phyloP scores from a whole-genome alignment of 495 filamentous ascomycete species.

The Aspergillus homomorphus region DNA sequence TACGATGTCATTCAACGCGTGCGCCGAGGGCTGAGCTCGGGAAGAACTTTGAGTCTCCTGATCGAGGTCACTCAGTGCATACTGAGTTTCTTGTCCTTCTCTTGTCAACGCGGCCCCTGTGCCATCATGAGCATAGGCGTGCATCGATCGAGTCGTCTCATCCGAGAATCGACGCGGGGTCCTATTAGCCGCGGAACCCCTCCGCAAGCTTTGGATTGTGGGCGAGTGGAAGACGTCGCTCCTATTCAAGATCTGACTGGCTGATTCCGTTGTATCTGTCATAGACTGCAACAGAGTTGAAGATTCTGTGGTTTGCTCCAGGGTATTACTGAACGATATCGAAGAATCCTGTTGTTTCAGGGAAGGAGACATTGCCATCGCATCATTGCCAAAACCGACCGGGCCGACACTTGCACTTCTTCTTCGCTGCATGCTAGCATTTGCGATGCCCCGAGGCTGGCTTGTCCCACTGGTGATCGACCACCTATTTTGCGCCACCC shows the following conservation, averaged over 20 bases:
- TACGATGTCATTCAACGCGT: slow-evolving; percentile 66
- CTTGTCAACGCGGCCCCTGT: background rate
- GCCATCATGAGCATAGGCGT: slow-evolving; percentile 18
- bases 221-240: slow-evolving; percentile 91
- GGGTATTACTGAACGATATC: slow-evolving; percentile 73
- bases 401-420: slow-evolving; percentile 59
- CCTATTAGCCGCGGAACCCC: slow-evolving; percentile 28
- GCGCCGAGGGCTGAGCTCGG: slow-evolving; percentile 41
- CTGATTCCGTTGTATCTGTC: slow-evolving; percentile 72
- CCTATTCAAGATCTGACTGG: slow-evolving; percentile 81
- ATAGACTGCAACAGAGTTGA: slow-evolving; percentile 66
- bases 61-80: slow-evolving; percentile 21
- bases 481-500: slow-evolving; percentile 28
- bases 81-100: slow-evolving; percentile 16
- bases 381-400: slow-evolving; percentile 37
- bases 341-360: slow-evolving; percentile 62
- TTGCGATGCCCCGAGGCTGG: slow-evolving; percentile 24
- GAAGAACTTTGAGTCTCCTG: slow-evolving; percentile 23
- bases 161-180: slow-evolving; percentile 36
- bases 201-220: slow-evolving; percentile 53
- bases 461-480: slow-evolving; percentile 25
- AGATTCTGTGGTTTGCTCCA: slow-evolving; percentile 66
- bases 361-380: slow-evolving; percentile 35
- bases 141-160: slow-evolving; percentile 39
- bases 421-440: slow-evolving; percentile 23